These are phyloP conservation scores for Mrakia hoshinonis DNA, from an alignment of 768 basidiomycete genomes.

Conservation along the genomic window DNA sequence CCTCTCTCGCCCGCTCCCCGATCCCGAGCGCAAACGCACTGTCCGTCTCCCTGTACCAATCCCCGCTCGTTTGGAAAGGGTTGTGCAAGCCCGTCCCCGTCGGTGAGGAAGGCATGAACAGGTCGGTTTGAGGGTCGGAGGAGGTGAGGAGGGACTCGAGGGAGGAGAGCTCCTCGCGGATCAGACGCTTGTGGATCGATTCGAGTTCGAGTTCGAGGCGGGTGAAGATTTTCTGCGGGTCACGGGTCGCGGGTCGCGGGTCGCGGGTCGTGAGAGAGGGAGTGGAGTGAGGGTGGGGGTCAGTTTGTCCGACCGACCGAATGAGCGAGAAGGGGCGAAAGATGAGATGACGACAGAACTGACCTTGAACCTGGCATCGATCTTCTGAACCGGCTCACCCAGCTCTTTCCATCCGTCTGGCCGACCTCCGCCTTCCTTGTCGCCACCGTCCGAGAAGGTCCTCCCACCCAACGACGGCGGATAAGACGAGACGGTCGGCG, in stretches of 20 bases:
- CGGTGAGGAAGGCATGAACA: not conserved
- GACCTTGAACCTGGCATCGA: slow-evolving; percentile 17
- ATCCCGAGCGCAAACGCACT: not conserved
- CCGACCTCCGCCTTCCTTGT: not conserved
- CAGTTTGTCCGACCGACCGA: not conserved
- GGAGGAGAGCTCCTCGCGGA: slow-evolving; percentile 14
- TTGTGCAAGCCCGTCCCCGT: not conserved
- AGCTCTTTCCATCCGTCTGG: not conserved
- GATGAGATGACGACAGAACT: not conserved
- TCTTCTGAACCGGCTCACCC: slow-evolving; percentile 10
- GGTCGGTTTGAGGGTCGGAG: not conserved
- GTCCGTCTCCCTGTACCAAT: slow-evolving; percentile 4
- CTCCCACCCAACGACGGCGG: not conserved
- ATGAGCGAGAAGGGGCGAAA: not conserved
- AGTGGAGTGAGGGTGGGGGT: not conserved
- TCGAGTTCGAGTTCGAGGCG: slow-evolving; percentile 1
- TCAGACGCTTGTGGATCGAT: slow-evolving; percentile 8
- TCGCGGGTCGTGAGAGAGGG: not conserved
- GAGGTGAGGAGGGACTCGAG: slow-evolving; percentile 11
- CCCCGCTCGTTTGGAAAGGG: not conserved
- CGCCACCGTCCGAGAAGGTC: not conserved
- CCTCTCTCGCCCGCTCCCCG: not conserved
- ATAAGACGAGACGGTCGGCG: not conserved
- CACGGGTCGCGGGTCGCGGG: too few relatives aligned
- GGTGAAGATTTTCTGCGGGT: slow-evolving; percentile 5